phyloP scores from a whole-genome alignment of 805 yeast genomes.

The Debaryomyces castellii region DNA sequence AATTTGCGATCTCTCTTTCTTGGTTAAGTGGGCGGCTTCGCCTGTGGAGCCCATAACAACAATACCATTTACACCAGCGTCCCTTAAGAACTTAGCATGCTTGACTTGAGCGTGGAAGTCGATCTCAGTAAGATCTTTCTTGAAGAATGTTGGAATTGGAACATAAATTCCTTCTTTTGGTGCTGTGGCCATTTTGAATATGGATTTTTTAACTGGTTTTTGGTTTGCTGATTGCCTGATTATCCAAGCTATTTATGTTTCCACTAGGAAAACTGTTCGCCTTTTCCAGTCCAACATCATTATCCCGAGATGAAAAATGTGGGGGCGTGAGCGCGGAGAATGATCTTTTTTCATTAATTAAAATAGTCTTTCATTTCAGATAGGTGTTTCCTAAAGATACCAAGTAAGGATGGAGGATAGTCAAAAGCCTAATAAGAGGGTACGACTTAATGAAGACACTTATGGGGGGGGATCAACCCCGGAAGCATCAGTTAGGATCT shows the following conservation, averaged over 20 bases:
- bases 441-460: background rate
- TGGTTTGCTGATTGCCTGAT: background rate
- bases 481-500: background rate
- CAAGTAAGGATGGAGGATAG: background rate
- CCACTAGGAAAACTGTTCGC: background rate
- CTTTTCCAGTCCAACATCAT: background rate
- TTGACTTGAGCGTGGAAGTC: slow-evolving; percentile 46
- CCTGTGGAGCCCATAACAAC: slow-evolving; percentile 57
- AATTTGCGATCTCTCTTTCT: slow-evolving; percentile 40
- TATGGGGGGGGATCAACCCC: background rate
- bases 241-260: background rate
- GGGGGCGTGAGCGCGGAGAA: background rate
- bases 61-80: slow-evolving; percentile 47
- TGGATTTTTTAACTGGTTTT: background rate
- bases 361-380: background rate
- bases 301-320: background rate
- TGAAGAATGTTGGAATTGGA: slow-evolving; percentile 56
- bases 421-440: background rate
- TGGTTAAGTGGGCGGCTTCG: slow-evolving; percentile 51
- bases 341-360: background rate
- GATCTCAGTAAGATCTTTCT: slow-evolving; percentile 35
- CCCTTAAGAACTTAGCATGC: slow-evolving; percentile 43
- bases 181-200: background rate
- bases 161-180: slow-evolving; percentile 45
- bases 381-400: background rate